Conservation (phyloP, 129 eudicot species). For the Ambrosia trifida region DNA sequence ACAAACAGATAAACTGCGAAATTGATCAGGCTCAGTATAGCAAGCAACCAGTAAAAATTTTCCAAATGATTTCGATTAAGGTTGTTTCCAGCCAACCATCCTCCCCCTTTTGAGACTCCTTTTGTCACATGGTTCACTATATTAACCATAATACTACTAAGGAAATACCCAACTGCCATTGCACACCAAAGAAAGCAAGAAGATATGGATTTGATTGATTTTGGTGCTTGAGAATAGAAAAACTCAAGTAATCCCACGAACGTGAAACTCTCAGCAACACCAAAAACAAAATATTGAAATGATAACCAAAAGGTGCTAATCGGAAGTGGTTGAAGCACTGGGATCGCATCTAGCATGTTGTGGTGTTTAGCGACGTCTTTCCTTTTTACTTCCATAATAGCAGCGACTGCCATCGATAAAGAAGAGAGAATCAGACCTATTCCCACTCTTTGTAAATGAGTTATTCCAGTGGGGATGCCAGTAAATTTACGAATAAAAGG, state of each 20-base stretch:
- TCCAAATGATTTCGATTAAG: slow-evolving; percentile 64
- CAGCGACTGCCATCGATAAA: slow-evolving; percentile 69
- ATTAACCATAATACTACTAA: slow-evolving; percentile 60
- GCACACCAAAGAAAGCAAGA: slow-evolving; percentile 75
- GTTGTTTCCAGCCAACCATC: slow-evolving; percentile 79
- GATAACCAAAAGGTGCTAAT: slow-evolving; percentile 70
- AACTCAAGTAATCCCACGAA: slow-evolving; percentile 70
- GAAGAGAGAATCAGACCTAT: slow-evolving; percentile 66
- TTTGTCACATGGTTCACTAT: slow-evolving; percentile 55
- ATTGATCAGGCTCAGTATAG: slow-evolving; percentile 55
- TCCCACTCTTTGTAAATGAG: slow-evolving; percentile 68
- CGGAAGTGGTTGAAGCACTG: slow-evolving; percentile 53
- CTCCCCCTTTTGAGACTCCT: slow-evolving; percentile 45
- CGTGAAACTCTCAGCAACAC: slow-evolving; percentile 75
- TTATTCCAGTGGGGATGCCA: slow-evolving; percentile 65
- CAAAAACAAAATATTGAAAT: slow-evolving; percentile 60
- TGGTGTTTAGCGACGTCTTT: slow-evolving; percentile 51
- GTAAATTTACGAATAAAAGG: slow-evolving; percentile 59
- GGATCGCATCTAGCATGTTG: slow-evolving; percentile 66
- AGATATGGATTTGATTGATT: slow-evolving; percentile 56
- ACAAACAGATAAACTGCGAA: slow-evolving; percentile 51
- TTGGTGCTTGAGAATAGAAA: slow-evolving; percentile 71
- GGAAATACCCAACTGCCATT: slow-evolving; percentile 65
- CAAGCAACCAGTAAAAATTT: slow-evolving; percentile 63
- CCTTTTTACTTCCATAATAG: slow-evolving; percentile 58